phyloP scores from a whole-genome alignment of 768 basidiomycete species.

The Boletellus ananas region DNA sequence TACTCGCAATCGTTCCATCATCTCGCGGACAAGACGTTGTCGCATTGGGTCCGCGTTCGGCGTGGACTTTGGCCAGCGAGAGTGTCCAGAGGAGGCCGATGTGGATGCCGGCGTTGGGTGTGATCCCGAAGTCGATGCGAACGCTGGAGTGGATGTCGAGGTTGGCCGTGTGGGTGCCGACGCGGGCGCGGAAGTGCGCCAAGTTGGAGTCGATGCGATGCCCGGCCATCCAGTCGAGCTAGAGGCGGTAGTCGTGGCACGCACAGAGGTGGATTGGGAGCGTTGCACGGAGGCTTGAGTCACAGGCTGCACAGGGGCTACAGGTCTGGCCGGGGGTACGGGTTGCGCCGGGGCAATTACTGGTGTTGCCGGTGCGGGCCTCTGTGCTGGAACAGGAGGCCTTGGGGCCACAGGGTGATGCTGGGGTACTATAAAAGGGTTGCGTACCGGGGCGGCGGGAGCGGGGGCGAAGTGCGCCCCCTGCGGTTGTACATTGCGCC shows the following conservation, averaged over 20 bases:
- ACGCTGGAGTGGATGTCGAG: neutral
- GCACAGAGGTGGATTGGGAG: neutral
- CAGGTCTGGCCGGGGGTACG: no score
- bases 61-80: neutral
- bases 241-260: neutral
- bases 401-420: neutral
- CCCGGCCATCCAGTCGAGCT: neutral
- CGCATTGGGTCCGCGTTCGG: neutral
- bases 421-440: neutral
- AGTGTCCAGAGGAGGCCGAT: neutral
- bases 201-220: neutral
- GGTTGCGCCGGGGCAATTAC: neutral
- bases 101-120: neutral
- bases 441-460: neutral
- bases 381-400: neutral
- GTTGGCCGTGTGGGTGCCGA: neutral
- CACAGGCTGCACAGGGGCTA: no score
- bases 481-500: conserved; percentile 28
- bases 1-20: conserved; percentile 40
- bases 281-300: no score
- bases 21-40: conserved; percentile 26
- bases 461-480: neutral
- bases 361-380: neutral
- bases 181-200: neutral
- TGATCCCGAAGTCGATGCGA: neutral